Percentiles rank a stretch among this genome's conserved stretches.
phyloP scores from a whole-genome alignment of 2,329 filamentous ascomycete genomes.

The Claviceps purpurea region DNA sequence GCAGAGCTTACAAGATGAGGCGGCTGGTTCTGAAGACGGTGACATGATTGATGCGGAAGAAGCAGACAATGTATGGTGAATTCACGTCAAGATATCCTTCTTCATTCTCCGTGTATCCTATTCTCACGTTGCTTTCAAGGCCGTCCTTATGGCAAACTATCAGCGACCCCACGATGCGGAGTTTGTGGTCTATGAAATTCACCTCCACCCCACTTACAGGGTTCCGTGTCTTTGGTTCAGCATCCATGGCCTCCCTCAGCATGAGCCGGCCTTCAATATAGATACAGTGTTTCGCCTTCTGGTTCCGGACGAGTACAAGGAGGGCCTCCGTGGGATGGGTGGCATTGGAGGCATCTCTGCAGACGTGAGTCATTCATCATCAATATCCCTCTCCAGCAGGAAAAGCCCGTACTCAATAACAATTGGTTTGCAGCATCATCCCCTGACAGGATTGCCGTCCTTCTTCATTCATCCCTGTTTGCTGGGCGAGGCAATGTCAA shows the following conservation, averaged over 20 bases:
- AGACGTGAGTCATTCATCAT: slow-evolving; percentile 44
- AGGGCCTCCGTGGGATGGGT: slow-evolving; percentile 45
- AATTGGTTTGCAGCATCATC: slow-evolving; percentile 55
- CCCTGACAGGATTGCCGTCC: slow-evolving; percentile 59
- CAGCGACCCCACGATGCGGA: slow-evolving; percentile 21
- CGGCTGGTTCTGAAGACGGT: slow-evolving; percentile 21
- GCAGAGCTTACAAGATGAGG: slow-evolving; percentile 10
- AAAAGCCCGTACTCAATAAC: slow-evolving; percentile 21
- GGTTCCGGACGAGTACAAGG: slow-evolving; percentile 53
- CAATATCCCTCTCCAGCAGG: background rate
- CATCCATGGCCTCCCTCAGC: slow-evolving; percentile 42
- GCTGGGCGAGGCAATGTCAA: slow-evolving; percentile 66
- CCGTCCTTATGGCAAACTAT: slow-evolving; percentile 20
- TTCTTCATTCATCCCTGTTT: slow-evolving; percentile 93
- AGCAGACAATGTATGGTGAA: slow-evolving; percentile 31
- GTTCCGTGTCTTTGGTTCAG: slow-evolving; percentile 67
- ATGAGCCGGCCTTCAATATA: slow-evolving; percentile 45
- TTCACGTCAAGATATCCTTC: background rate
- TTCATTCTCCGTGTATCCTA: slow-evolving; percentile 1
- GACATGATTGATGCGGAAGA: slow-evolving; percentile 39
- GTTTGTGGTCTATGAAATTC: slow-evolving; percentile 57
- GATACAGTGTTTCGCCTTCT: slow-evolving; percentile 59
- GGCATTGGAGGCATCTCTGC: slow-evolving; percentile 62
- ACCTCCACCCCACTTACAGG: slow-evolving; percentile 61
- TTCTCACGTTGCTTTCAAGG: slow-evolving; percentile 20